Percentiles rank a stretch among this genome's conserved stretches.
These are phyloP conservation scores for Ligustrum vulgare DNA, from an alignment of 257 asterid genomes.

Conservation along the genomic window DNA sequence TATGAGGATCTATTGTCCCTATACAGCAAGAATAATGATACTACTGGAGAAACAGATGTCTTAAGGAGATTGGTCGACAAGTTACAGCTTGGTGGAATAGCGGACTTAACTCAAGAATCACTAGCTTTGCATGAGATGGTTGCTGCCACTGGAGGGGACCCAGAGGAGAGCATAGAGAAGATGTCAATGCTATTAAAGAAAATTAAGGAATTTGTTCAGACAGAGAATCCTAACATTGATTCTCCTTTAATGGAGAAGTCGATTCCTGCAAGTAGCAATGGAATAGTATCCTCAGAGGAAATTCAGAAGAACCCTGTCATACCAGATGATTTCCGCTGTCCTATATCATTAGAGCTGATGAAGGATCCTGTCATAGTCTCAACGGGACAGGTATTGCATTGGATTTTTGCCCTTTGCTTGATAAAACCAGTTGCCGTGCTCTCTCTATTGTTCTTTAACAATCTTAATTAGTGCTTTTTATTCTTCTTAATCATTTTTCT, in stretches of 20 bases:
- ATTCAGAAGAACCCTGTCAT: slow-evolving; percentile 57
- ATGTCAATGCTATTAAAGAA: slow-evolving; percentile 89
- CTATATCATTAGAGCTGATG: slow-evolving; percentile 94
- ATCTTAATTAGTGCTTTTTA: slow-evolving; percentile 12
- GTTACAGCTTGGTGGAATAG: slow-evolving; percentile 73
- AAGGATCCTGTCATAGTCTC: slow-evolving; percentile 97
- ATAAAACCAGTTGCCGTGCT: slow-evolving; percentile 5
- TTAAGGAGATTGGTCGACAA: slow-evolving; percentile 71
- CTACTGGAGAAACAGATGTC: slow-evolving; percentile 48
- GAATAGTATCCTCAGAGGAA: slow-evolving; percentile 43
- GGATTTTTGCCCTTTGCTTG: slow-evolving; percentile 15
- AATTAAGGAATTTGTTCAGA: slow-evolving; percentile 88
- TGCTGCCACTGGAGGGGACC: slow-evolving; percentile 80
- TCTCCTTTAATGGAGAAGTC: slow-evolving; percentile 45
- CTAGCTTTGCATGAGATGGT: slow-evolving; percentile 96
- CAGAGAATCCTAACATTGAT: slow-evolving; percentile 64
- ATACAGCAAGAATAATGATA: slow-evolving; percentile 42
- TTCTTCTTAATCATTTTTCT: not conserved
- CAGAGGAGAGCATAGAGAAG: slow-evolving; percentile 83
- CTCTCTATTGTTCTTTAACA: slow-evolving; percentile 22
- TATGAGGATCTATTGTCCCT: slow-evolving; percentile 74
- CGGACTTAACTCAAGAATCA: slow-evolving; percentile 90
- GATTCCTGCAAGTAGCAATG: slow-evolving; percentile 51
- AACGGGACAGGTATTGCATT: slow-evolving; percentile 81
- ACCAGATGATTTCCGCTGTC: slow-evolving; percentile 98